Conservation (phyloP, 2,329 filamentous ascomycete genomes). For the Fusarium coicis region DNA sequence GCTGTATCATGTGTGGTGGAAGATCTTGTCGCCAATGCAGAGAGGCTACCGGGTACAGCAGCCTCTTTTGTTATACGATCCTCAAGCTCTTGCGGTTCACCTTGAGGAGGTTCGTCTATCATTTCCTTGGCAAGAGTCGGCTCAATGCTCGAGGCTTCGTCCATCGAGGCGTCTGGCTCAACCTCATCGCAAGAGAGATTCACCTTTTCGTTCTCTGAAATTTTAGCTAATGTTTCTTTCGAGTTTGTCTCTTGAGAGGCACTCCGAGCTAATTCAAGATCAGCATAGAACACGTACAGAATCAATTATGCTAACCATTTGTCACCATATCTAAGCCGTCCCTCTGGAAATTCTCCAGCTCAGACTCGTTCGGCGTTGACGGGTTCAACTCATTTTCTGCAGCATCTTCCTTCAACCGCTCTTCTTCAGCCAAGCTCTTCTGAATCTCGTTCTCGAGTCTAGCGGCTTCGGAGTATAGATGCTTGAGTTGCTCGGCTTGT, state of each 20-base stretch:
- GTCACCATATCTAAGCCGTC: slow-evolving; percentile 8
- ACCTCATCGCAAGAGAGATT: not conserved
- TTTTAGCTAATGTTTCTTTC: not conserved
- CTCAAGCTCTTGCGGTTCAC: not conserved
- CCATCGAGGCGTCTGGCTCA: slow-evolving; percentile 16
- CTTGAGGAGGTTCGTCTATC: not conserved
- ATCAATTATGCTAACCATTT: not conserved
- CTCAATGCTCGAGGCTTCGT: slow-evolving; percentile 2
- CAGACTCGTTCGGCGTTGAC: slow-evolving; percentile 19
- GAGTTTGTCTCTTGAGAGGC: not conserved
- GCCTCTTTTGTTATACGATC: not conserved
- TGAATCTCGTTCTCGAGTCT: slow-evolving; percentile 61
- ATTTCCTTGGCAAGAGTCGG: not conserved
- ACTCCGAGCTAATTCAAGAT: slow-evolving; percentile 24
- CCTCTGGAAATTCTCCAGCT: slow-evolving; percentile 29
- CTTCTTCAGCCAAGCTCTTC: slow-evolving; percentile 50
- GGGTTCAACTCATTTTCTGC: slow-evolving; percentile 23
- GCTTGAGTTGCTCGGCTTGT: slow-evolving; percentile 58
- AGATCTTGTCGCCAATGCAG: not conserved
- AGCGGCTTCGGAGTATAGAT: slow-evolving; percentile 58
- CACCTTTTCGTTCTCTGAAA: not conserved
- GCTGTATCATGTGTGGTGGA: not conserved
- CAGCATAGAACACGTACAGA: slow-evolving; percentile 13
- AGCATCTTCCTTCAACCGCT: slow-evolving; percentile 47
- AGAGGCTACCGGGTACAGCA: not conserved